Conservation (phyloP, 495 filamentous ascomycete genomes). For the Trichoderma asperelloides region DNA sequence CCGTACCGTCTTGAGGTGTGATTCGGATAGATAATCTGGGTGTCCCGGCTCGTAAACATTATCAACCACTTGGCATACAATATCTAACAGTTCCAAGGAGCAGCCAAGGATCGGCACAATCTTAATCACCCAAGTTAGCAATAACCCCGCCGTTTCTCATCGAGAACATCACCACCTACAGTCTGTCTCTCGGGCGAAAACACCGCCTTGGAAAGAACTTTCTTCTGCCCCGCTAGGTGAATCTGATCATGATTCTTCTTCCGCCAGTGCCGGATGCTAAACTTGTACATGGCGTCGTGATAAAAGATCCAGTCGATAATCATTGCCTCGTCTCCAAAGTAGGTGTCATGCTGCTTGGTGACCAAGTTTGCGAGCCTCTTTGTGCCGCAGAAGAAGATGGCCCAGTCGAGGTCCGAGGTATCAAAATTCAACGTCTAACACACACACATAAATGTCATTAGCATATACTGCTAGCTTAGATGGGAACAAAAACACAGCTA, state of each 20-base stretch:
- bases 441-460: background rate
- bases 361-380: conserved; percentile 14
- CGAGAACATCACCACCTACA: conserved; percentile 9
- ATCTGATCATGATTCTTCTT: conserved; percentile 4
- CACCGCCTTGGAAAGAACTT: conserved; percentile 13
- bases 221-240: background rate
- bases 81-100: conserved; percentile 16
- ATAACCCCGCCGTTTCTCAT: background rate
- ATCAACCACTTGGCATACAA: conserved; percentile 9
- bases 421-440: conserved; percentile 5
- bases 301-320: conserved; percentile 20
- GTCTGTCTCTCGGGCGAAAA: conserved; percentile 15
- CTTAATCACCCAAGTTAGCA: background rate
- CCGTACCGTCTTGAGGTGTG: background rate
- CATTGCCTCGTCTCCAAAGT: conserved; percentile 15
- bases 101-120: conserved; percentile 15
- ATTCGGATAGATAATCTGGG: background rate
- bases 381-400: conserved; percentile 16
- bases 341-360: conserved; percentile 9
- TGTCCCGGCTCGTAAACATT: background rate
- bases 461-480: no score
- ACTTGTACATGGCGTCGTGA: conserved; percentile 18
- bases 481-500: no score
- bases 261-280: conserved; percentile 17
- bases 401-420: conserved; percentile 12